Percentiles rank a stretch among this genome's conserved stretches.
Conservation (phyloP, 257 asterid species). For the Ajuga chamaepitys region DNA sequence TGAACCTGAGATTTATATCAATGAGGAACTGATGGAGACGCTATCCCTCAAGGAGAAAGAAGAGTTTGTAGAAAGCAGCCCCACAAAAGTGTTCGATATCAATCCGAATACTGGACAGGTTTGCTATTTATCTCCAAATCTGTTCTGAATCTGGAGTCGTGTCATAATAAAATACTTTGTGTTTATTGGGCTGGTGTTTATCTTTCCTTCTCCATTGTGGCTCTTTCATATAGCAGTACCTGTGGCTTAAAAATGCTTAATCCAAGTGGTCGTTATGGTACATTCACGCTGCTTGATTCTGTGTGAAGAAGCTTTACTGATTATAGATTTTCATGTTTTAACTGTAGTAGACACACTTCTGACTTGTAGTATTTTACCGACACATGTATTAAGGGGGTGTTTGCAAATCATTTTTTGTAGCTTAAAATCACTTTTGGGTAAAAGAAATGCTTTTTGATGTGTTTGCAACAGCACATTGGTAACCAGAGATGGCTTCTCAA, state of each 20-base stretch:
- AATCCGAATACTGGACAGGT: slow-evolving; percentile 66
- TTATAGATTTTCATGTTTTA: not conserved
- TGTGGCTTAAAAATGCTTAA: not conserved
- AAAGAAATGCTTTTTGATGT: no score
- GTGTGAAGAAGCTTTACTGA: not conserved
- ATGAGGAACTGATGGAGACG: slow-evolving; percentile 85
- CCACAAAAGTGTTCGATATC: slow-evolving; percentile 83
- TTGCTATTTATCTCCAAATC: slow-evolving; percentile 10
- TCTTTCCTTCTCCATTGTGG: not conserved
- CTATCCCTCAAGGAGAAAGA: slow-evolving; percentile 52
- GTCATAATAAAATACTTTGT: not conserved
- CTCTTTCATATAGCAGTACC: not conserved
- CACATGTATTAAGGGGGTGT: not conserved
- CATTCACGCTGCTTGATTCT: slow-evolving; percentile 1
- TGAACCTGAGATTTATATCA: slow-evolving; percentile 85
- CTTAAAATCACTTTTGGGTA: no score
- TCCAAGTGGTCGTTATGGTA: not conserved
- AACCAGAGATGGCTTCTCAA: no score
- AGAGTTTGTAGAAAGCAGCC: slow-evolving; percentile 85
- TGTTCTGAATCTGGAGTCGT: not conserved
- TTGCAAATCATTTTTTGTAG: no score
- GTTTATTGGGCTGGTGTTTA: not conserved
- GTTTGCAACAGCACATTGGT: no score
- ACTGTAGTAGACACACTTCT: not conserved
- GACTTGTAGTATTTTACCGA: no score